Conservation (phyloP, 2,329 filamentous ascomycete genomes). For the Magnaporthiopsis incrustans region DNA sequence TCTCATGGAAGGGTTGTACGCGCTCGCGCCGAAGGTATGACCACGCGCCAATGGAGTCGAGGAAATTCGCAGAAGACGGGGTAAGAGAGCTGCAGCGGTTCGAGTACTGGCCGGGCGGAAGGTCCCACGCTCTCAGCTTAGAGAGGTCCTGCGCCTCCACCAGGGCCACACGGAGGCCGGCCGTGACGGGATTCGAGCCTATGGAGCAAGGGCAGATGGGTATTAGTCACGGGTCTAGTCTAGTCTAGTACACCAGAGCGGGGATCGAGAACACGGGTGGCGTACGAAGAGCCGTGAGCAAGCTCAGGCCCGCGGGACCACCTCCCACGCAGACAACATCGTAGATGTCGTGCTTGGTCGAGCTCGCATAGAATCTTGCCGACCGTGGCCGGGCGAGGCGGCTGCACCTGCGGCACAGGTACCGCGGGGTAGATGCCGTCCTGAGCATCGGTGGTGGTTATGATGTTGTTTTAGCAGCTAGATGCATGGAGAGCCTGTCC, state of each 20-base stretch:
- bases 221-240: neutral
- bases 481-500: neutral
- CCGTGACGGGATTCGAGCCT: slow-evolving; percentile 71
- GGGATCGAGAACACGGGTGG: slow-evolving; percentile 8
- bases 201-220: neutral
- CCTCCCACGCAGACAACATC: slow-evolving; percentile 90
- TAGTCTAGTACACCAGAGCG: too few relatives aligned
- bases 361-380: slow-evolving; percentile 27
- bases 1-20: slow-evolving; percentile 83
- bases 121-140: slow-evolving; percentile 58
- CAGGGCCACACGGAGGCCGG: slow-evolving; percentile 73
- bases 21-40: slow-evolving; percentile 61
- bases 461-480: neutral
- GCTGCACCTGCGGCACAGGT: slow-evolving; percentile 7
- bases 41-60: slow-evolving; percentile 83
- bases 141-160: slow-evolving; percentile 82
- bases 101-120: slow-evolving; percentile 64
- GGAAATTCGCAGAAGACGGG: slow-evolving; percentile 74
- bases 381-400: neutral
- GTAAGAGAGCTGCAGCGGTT: slow-evolving; percentile 96
- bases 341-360: slow-evolving; percentile 62
- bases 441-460: neutral
- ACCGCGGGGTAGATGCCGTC: neutral
- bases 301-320: slow-evolving; percentile 79
- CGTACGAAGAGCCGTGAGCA: slow-evolving; percentile 68